A percentile compares a stretch with the other conserved stretches of the same genome.
phyloP scores from a whole-genome alignment of 305 asterid species.

The Nicotiana rustica region DNA sequence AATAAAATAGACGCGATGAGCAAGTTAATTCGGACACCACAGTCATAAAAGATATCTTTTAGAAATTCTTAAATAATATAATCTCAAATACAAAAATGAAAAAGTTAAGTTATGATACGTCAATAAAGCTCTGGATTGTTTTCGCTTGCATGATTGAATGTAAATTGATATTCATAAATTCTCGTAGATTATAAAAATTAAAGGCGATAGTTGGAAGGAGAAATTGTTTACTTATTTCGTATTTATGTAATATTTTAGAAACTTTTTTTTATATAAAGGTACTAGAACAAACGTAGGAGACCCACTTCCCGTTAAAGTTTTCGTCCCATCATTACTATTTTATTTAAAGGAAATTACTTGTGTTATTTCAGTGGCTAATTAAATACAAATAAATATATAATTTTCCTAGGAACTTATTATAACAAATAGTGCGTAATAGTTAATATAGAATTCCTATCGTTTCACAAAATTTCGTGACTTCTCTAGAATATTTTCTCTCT shows the following conservation, averaged over 20 bases:
- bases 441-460: background rate
- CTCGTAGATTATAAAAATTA: background rate
- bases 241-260: background rate
- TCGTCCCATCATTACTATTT: background rate
- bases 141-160: conserved; percentile 20
- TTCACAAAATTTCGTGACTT: background rate
- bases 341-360: background rate
- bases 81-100: too few species aligned
- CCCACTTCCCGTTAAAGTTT: conserved; percentile 24
- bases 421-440: background rate
- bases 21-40: too few species aligned
- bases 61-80: too few species aligned
- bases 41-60: too few species aligned
- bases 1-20: too few species aligned
- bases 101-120: background rate
- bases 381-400: background rate
- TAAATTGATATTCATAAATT: background rate
- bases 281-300: conserved; percentile 11
- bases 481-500: background rate
- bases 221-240: background rate
- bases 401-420: background rate
- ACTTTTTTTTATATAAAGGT: background rate
- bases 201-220: background rate
- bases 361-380: conserved; percentile 5
- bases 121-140: background rate